Percentiles rank a stretch among this genome's conserved stretches.
These are phyloP conservation scores for Xylaria sp. DNA, from an alignment of 2,329 filamentous ascomycete species.

Conservation along the genomic window DNA sequence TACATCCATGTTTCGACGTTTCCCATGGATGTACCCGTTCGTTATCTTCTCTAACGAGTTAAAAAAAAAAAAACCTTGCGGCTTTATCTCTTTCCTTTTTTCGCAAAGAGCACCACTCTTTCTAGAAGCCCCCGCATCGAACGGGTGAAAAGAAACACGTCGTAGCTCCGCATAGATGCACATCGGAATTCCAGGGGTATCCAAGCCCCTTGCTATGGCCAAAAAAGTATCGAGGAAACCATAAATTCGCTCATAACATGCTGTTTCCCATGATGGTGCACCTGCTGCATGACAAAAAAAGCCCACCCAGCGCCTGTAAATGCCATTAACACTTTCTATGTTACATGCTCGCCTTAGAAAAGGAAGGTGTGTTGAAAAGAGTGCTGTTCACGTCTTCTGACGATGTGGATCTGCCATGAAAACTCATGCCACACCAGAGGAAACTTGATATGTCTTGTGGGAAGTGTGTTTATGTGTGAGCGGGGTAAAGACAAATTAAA, in stretches of 20 bases:
- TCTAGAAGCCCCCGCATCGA: constrained; percentile 5
- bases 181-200: background rate
- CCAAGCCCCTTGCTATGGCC: background rate
- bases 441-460: constrained; percentile 4
- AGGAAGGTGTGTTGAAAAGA: background rate
- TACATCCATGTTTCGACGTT: background rate
- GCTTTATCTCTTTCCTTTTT: constrained; percentile 12
- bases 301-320: constrained; percentile 20
- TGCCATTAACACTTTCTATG: constrained; percentile 21
- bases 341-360: constrained; percentile 4
- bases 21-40: background rate
- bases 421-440: background rate
- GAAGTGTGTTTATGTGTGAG: constrained; percentile 17
- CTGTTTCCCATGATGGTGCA: background rate
- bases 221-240: background rate
- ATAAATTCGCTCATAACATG: constrained; percentile 23
- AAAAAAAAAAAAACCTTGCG: constrained; percentile 31
- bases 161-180: constrained; percentile 23
- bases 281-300: constrained; percentile 10
- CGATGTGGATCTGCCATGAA: background rate
- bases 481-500: constrained; percentile 4
- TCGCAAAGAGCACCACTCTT: background rate
- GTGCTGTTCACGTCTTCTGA: constrained; percentile 9
- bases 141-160: constrained; percentile 10
- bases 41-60: constrained; percentile 1